Percentiles rank a stretch among this genome's conserved stretches.
Conservation (phyloP, 2,329 filamentous ascomycete genomes). For the Lojkania enalia region DNA sequence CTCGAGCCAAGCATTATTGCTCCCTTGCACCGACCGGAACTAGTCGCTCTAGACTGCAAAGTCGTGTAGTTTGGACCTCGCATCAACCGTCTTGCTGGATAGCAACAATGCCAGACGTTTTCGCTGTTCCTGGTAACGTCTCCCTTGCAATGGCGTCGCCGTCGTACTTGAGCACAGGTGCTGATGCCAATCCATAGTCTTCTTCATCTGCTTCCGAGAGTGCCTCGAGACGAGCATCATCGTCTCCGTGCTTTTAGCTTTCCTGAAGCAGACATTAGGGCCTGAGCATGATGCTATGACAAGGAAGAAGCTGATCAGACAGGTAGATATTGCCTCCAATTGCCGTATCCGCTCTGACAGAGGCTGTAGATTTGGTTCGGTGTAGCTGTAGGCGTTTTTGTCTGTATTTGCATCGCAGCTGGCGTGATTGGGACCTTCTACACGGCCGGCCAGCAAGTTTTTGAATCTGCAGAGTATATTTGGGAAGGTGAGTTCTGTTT, state of each 20-base stretch:
- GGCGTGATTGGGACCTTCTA: conserved; percentile 76
- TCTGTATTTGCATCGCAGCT: conserved; percentile 66
- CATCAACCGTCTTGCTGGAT: no score
- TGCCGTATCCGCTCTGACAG: conserved; percentile 1
- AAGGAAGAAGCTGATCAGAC: conserved; percentile 69
- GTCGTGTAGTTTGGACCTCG: no score
- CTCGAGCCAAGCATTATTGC: no score
- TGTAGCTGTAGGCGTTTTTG: conserved; percentile 62
- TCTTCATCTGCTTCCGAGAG: conserved; percentile 90
- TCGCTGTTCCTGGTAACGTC: conserved; percentile 65
- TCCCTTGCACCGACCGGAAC: no score
- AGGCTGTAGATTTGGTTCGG: conserved; percentile 67
- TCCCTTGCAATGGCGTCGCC: conserved; percentile 1
- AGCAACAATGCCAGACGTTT: conserved; percentile 64
- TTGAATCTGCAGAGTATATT: conserved; percentile 70
- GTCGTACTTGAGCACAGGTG: neutral
- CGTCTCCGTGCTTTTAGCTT: conserved; percentile 82
- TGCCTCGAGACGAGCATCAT: conserved; percentile 82
- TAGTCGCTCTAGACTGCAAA: no score
- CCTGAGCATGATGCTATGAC: conserved; percentile 62
- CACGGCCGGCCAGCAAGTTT: conserved; percentile 67
- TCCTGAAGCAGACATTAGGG: conserved; percentile 79
- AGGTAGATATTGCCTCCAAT: conserved; percentile 51
- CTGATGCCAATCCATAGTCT: conserved; percentile 55
- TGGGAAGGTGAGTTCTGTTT: conserved; percentile 69